Conservation (phyloP, 2,329 filamentous ascomycete species). For the Cytospora leucostoma region DNA sequence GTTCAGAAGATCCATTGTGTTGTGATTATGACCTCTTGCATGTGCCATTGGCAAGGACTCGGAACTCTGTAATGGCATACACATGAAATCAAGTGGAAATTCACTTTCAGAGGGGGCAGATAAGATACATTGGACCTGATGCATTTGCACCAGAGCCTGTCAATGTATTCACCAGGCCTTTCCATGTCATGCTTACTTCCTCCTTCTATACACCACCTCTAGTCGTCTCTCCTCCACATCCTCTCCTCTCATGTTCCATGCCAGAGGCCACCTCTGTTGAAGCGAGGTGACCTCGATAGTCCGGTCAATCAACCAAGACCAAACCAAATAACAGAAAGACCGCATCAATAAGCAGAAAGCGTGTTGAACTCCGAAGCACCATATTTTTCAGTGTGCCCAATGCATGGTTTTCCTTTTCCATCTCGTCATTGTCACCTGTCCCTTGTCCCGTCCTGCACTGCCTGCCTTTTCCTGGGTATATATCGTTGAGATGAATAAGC, state of each 20-base stretch:
- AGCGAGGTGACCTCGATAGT: constrained; percentile 11
- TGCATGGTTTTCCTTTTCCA: constrained; percentile 29
- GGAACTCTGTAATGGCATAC: not conserved
- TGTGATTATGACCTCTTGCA: not conserved
- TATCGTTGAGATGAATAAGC: constrained; percentile 31
- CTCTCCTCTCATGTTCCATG: not conserved
- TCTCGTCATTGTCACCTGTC: constrained; percentile 27
- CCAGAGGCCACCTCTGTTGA: constrained; percentile 23
- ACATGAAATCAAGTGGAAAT: not conserved
- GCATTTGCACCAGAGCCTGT: not conserved
- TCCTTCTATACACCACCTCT: not conserved
- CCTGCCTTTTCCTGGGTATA: constrained; percentile 24
- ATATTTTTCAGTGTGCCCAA: not conserved
- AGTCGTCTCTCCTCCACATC: too few species aligned
- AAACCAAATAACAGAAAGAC: constrained; percentile 2
- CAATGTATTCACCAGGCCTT: not conserved
- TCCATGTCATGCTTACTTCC: not conserved
- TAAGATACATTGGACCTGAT: not conserved
- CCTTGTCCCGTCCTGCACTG: constrained; percentile 6
- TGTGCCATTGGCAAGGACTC: not conserved
- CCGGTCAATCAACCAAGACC: not conserved
- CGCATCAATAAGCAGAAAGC: constrained; percentile 32
- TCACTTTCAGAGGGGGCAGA: not conserved
- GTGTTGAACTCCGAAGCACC: constrained; percentile 31
- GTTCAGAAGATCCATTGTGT: not conserved